Conservation (phyloP, 352 stramenopile species). For the Pythium rishiriense region DNA sequence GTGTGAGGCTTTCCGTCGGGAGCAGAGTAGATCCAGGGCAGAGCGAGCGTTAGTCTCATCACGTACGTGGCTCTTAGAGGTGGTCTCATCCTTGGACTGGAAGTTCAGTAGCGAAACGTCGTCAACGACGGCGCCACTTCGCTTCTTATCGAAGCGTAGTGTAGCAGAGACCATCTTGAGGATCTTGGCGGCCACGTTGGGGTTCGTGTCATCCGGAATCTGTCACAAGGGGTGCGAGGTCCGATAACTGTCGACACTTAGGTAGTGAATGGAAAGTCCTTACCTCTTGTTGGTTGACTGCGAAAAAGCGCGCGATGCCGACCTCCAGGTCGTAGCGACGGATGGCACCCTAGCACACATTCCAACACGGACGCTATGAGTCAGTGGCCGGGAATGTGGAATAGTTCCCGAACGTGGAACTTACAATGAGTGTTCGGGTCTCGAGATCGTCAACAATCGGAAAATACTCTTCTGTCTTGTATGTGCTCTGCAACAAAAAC, state of each 20-base stretch:
- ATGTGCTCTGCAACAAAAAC: conserved; percentile 43
- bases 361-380: no score
- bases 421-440: conserved; percentile 51
- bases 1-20: conserved; percentile 15
- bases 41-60: conserved; percentile 10
- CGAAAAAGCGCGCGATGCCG: conserved; percentile 72
- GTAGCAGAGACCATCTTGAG: conserved; percentile 75
- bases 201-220: conserved; percentile 62
- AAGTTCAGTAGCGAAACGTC: conserved; percentile 76
- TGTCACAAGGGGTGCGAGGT: conserved; percentile 15
- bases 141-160: conserved; percentile 68
- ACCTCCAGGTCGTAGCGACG: conserved; percentile 79
- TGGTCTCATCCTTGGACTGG: conserved; percentile 50
- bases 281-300: conserved; percentile 61
- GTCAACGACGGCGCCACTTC: conserved; percentile 48
- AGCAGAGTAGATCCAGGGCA: conserved; percentile 14
- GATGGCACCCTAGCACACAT: conserved; percentile 49
- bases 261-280: no score
- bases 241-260: background rate
- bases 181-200: conserved; percentile 64
- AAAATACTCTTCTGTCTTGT: conserved; percentile 83
- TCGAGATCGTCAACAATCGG: conserved; percentile 69
- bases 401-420: no score
- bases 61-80: conserved; percentile 47
- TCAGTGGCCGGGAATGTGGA: no score